A percentile compares a stretch with the other conserved stretches of the same genome.
Conservation (phyloP, 2,329 filamentous ascomycete species). For the Xylaria sp. region DNA sequence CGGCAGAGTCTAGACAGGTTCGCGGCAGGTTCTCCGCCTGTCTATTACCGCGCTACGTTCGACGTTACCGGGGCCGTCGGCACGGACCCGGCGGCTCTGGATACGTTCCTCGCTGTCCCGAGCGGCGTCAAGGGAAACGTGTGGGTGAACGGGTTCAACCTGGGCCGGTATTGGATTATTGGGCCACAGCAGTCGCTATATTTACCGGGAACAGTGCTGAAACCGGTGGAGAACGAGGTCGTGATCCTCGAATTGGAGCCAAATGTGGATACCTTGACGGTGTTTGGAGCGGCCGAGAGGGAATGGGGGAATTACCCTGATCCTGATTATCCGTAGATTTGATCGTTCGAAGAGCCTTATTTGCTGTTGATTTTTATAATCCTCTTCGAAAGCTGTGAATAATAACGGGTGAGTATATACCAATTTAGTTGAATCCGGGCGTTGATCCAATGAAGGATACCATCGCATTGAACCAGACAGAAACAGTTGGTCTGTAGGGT, state of each 20-base stretch:
- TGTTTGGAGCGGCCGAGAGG: constrained; percentile 43
- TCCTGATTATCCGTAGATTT: constrained; percentile 43
- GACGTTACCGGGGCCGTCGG: constrained; percentile 43
- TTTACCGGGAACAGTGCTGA: constrained; percentile 55
- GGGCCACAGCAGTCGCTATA: constrained; percentile 62
- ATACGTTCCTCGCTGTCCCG: constrained; percentile 55
- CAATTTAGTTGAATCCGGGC: background rate
- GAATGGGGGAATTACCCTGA: constrained; percentile 48
- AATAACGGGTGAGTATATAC: background rate
- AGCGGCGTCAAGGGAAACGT: constrained; percentile 58
- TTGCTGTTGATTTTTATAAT: too few species aligned
- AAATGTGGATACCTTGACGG: constrained; percentile 36
- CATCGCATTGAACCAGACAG: background rate
- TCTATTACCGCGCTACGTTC: constrained; percentile 51
- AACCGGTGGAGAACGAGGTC: constrained; percentile 53
- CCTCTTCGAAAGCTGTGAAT: background rate
- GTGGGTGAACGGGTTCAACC: constrained; percentile 59
- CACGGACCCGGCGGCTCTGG: constrained; percentile 44
- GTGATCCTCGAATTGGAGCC: constrained; percentile 59
- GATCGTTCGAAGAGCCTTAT: too few species aligned
- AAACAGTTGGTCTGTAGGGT: constrained; percentile 7
- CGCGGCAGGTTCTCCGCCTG: constrained; percentile 40
- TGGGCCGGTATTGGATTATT: constrained; percentile 60
- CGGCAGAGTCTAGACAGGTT: background rate
- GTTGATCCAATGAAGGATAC: background rate